A percentile compares a stretch with the other conserved stretches of the same genome.
phyloP scores from a whole-genome alignment of 371 early-diverging fungal species.

The Apophysomyces variabilis region DNA sequence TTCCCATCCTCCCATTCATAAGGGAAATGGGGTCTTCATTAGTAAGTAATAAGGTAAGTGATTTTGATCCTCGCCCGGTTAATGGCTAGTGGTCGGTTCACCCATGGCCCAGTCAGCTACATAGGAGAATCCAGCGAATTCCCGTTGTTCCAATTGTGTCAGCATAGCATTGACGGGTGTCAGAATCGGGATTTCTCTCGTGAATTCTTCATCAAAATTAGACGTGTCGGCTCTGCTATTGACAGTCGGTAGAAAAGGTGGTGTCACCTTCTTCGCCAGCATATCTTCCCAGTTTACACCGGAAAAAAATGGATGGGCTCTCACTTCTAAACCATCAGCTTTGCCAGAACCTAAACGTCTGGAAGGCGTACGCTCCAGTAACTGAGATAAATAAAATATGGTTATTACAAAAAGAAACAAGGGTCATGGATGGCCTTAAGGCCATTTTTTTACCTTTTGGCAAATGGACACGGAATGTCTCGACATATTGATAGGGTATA shows the following conservation, averaged over 20 bases:
- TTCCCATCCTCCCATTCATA: too few relatives aligned
- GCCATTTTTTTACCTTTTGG: constrained; percentile 64
- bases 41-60: too few relatives aligned
- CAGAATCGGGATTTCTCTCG: constrained; percentile 87
- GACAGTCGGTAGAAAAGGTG: constrained; percentile 90
- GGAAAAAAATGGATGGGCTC: constrained; percentile 91
- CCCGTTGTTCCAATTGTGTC: constrained; percentile 83
- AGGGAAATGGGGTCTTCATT: too few relatives aligned
- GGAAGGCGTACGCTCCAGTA: constrained; percentile 87
- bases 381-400: constrained; percentile 38
- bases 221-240: constrained; percentile 85
- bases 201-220: constrained; percentile 97
- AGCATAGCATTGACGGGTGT: constrained; percentile 88
- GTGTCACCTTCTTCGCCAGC: constrained; percentile 77
- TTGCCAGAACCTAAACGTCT: constrained; percentile 86
- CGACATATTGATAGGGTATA: constrained; percentile 92
- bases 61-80: too few relatives aligned
- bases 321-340: constrained; percentile 89
- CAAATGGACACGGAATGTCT: constrained; percentile 90
- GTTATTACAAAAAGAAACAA: not conserved
- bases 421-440: not conserved
- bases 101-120: constrained; percentile 81
- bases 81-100: not conserved
- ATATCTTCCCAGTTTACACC: constrained; percentile 95
- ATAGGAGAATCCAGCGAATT: constrained; percentile 93